phyloP scores from a whole-genome alignment of 2,329 filamentous ascomycete genomes.

The Cordyceps pruinosa region DNA sequence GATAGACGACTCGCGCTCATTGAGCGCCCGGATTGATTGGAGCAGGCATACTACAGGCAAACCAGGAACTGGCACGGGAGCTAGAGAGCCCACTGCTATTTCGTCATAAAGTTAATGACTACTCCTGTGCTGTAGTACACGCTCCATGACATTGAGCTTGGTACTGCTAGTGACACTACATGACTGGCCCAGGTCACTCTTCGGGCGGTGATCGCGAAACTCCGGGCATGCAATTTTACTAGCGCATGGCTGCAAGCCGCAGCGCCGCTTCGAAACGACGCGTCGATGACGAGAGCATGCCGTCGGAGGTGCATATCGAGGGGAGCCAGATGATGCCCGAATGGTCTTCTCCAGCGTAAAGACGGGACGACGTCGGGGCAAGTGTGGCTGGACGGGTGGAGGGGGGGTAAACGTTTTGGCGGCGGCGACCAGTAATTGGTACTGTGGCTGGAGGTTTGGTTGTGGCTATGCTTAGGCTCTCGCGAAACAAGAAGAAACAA shows the following conservation, averaged over 20 bases:
- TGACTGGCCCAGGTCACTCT: neutral
- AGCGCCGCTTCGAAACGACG: neutral
- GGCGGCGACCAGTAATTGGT: neutral
- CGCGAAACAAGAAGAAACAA: neutral
- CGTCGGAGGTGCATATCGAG: neutral
- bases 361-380: slow-evolving; percentile 8
- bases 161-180: neutral
- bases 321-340: neutral
- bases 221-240: neutral
- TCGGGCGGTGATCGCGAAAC: neutral
- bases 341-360: neutral
- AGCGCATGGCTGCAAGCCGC: neutral
- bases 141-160: neutral
- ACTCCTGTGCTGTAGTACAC: neutral
- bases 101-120: neutral
- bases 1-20: neutral
- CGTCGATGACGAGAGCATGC: neutral
- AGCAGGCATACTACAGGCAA: slow-evolving; percentile 1
- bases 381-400: slow-evolving; percentile 9
- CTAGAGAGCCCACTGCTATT: neutral
- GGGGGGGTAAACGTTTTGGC: neutral
- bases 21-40: neutral
- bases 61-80: neutral
- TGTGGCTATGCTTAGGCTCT: neutral
- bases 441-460: neutral